Evolutionary conservation across 495 filamentous ascomycete species (phyloP).

Genomic region (Jackrogersella multiformis): DNA sequence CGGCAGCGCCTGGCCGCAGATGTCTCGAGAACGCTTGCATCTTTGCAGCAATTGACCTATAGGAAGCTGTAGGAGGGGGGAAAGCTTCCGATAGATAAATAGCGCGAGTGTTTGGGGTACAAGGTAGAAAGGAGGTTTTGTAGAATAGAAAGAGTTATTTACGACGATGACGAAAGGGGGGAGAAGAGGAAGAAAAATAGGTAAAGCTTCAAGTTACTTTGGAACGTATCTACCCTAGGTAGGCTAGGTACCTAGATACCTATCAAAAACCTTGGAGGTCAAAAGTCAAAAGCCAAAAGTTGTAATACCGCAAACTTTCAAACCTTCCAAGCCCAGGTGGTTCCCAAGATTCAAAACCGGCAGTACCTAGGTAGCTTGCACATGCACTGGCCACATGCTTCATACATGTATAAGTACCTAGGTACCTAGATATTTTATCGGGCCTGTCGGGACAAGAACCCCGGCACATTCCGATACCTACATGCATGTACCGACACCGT

Average conservation of each 20-base stretch:
- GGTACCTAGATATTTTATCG: conserved; percentile 9
- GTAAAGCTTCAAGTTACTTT: conserved; percentile 33
- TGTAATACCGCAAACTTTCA: conserved; percentile 37
- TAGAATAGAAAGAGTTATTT: conserved; percentile 9
- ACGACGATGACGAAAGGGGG: not conserved
- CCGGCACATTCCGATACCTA: conserved; percentile 16
- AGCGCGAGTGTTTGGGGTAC: conserved; percentile 12
- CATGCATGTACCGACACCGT: not conserved
- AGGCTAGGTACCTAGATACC: no score
- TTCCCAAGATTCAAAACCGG: no score
- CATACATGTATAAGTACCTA: not conserved
- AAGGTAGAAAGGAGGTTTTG: conserved; percentile 12
- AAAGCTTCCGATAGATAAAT: conserved; percentile 26
- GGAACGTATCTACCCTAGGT: no score
- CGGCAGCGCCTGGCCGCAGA: conserved; percentile 55
- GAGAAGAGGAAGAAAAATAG: conserved; percentile 11
- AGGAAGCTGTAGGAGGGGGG: conserved; percentile 18
- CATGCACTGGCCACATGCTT: conserved; percentile 41
- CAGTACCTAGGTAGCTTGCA: conserved; percentile 31
- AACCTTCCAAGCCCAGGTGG: conserved; percentile 2
- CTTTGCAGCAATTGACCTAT: conserved; percentile 45
- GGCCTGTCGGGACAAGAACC: conserved; percentile 1
- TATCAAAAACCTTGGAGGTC: conserved; percentile 36
- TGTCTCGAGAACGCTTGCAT: conserved; percentile 62
- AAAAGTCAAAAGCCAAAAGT: conserved; percentile 6